Percentiles rank a stretch among this genome's conserved stretches.
phyloP scores from a whole-genome alignment of 768 basidiomycete species.

The Russula sp. region DNA sequence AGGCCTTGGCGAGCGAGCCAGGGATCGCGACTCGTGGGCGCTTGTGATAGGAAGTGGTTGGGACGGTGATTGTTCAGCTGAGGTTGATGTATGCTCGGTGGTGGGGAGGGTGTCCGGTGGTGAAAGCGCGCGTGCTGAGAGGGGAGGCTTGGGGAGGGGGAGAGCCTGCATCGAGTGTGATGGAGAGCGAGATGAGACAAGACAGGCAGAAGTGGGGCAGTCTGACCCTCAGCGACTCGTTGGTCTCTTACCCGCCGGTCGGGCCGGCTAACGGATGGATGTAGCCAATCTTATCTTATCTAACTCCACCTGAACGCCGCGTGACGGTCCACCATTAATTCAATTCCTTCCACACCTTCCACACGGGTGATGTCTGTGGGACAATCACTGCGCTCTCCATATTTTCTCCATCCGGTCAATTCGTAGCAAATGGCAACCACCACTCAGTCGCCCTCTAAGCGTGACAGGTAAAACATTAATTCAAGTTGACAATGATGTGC shows the following conservation, averaged over 20 bases:
- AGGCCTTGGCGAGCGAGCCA: conserved; percentile 19
- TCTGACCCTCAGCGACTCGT: conserved; percentile 4
- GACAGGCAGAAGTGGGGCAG: conserved; percentile 3
- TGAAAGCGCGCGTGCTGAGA: conserved; percentile 13
- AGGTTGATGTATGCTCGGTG: conserved; percentile 8
- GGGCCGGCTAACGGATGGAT: conserved; percentile 9
- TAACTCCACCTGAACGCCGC: neutral
- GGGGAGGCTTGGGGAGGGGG: conserved; percentile 20
- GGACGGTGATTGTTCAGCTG: conserved; percentile 19
- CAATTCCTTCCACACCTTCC: neutral
- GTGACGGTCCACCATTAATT: too few species aligned
- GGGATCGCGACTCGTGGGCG: conserved; percentile 19
- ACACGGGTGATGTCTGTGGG: too few species aligned
- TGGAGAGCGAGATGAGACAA: conserved; percentile 14
- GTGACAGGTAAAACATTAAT: too few species aligned
- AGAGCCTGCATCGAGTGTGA: conserved; percentile 24
- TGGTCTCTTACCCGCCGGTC: neutral
- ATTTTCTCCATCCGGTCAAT: neutral
- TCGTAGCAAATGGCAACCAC: neutral
- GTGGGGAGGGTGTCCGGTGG: conserved; percentile 1
- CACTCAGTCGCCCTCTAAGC: too few species aligned
- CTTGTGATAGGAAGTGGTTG: conserved; percentile 14
- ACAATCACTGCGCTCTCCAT: neutral
- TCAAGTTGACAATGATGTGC: too few species aligned
- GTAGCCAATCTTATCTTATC: conserved; percentile 16